phyloP scores from a whole-genome alignment of 2,329 filamentous ascomycete species.

The Fusarium sp. region DNA sequence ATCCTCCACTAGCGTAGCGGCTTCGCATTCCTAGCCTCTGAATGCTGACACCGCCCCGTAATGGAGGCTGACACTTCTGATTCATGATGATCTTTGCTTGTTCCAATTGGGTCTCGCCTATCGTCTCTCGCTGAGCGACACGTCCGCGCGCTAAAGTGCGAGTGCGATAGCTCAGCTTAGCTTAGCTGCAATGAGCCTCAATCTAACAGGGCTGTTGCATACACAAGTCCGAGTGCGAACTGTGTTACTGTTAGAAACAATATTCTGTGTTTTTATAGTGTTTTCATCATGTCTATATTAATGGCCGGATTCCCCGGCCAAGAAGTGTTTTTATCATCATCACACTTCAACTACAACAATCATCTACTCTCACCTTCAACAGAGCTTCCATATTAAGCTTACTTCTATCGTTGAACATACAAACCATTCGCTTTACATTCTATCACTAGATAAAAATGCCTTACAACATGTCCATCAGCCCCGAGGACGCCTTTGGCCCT shows the following conservation, averaged over 20 bases:
- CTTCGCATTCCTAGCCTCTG: neutral
- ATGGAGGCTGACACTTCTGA: conserved; percentile 20
- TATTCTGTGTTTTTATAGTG: neutral
- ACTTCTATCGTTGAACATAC: neutral
- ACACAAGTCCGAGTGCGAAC: conserved; percentile 21
- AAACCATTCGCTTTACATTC: neutral
- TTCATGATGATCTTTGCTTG: neutral
- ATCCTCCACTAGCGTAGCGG: neutral
- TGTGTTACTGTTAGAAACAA: neutral
- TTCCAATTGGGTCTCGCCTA: conserved; percentile 1
- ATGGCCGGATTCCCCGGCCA: conserved; percentile 10
- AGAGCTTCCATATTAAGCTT: conserved; percentile 29
- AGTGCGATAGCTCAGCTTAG: conserved; percentile 16
- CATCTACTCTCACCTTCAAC: conserved; percentile 1
- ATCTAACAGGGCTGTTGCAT: neutral
- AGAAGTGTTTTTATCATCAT: conserved; percentile 11
- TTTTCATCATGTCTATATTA: conserved; percentile 30
- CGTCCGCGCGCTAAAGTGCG: conserved; percentile 6
- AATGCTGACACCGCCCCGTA: conserved; percentile 31
- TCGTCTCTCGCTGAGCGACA: neutral
- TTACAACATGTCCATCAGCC: conserved; percentile 33
- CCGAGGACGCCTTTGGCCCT: conserved; percentile 55
- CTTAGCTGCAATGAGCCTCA: conserved; percentile 24
- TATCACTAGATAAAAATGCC: conserved; percentile 26
- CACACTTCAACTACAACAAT: conserved; percentile 10